A percentile compares a stretch with the other conserved stretches of the same genome.
phyloP scores from a whole-genome alignment of 192 early-diverging fungal species.

The Rhizoclosmatium sp. region DNA sequence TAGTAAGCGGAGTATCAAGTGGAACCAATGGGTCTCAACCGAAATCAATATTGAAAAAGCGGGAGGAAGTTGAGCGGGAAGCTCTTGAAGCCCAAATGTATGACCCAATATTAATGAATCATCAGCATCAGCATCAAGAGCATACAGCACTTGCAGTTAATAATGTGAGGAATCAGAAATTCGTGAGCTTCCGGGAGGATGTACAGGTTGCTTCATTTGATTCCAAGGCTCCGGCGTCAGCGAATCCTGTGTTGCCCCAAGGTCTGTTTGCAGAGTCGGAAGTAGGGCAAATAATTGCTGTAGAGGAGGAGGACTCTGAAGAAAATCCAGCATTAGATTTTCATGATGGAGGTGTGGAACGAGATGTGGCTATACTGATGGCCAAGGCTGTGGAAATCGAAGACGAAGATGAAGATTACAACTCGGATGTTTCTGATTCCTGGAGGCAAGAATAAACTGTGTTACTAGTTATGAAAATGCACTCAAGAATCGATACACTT shows the following conservation, averaged over 20 bases:
- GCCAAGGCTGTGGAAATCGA: neutral
- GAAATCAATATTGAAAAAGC: constrained; percentile 10
- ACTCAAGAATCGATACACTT: too few relatives aligned
- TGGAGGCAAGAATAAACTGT: neutral
- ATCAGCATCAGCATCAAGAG: neutral
- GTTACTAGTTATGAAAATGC: neutral
- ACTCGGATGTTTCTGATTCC: neutral
- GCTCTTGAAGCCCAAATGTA: constrained; percentile 22
- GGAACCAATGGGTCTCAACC: neutral
- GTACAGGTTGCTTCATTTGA: neutral
- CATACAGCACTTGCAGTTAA: neutral
- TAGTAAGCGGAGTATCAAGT: neutral
- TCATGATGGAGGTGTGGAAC: neutral
- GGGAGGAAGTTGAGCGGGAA: constrained; percentile 6
- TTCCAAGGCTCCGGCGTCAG: neutral
- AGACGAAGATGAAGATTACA: neutral
- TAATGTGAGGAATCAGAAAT: neutral
- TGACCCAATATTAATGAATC: constrained; percentile 1
- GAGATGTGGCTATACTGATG: neutral
- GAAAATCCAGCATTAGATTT: neutral
- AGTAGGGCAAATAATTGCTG: neutral
- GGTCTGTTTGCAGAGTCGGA: neutral
- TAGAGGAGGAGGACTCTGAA: neutral
- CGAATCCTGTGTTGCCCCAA: neutral
- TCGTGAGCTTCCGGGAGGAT: neutral